Percentiles rank a stretch among this genome's conserved stretches.
Evolutionary conservation across 1,284 basidiomycete species (phyloP).

Genomic region (Heterobasidion irregulare): DNA sequence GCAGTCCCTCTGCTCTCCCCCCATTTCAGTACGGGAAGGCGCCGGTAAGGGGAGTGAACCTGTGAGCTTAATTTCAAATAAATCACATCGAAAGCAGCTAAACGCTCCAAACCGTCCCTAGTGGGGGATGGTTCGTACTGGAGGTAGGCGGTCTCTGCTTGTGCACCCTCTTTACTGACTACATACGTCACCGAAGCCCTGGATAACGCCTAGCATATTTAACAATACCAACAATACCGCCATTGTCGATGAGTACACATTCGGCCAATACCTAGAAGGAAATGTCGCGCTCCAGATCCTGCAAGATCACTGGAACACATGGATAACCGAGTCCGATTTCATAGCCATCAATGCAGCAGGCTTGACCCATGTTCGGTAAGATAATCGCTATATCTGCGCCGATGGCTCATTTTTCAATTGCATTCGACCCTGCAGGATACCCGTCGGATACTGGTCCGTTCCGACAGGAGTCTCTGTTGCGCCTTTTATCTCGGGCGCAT

Average conservation of each 20-base stretch:
- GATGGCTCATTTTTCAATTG: not conserved
- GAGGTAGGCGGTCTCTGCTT: conserved; percentile 29
- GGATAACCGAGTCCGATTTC: conserved; percentile 71
- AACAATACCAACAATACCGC: conserved; percentile 49
- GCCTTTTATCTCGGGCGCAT: conserved; percentile 59
- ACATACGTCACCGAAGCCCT: conserved; percentile 35
- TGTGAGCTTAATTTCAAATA: conserved; percentile 31
- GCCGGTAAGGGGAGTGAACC: conserved; percentile 54
- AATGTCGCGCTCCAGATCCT: conserved; percentile 38
- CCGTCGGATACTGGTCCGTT: conserved; percentile 72
- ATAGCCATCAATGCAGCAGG: conserved; percentile 57
- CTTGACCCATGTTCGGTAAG: conserved; percentile 68
- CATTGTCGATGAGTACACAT: conserved; percentile 65
- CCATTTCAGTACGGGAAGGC: conserved; percentile 44
- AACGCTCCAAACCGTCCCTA: conserved; percentile 14
- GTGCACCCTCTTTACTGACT: not conserved
- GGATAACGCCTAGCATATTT: conserved; percentile 71
- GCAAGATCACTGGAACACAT: conserved; percentile 61
- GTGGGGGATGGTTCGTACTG: conserved; percentile 60
- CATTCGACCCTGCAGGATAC: conserved; percentile 37
- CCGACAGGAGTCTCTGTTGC: conserved; percentile 43
- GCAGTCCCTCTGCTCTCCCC: conserved; percentile 11
- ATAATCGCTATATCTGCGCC: not conserved
- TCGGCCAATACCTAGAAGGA: conserved; percentile 46
- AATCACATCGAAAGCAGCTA: not conserved